Conservation (phyloP, 1,139 yeast genomes). For the Zygosaccharomyces sapae region DNA sequence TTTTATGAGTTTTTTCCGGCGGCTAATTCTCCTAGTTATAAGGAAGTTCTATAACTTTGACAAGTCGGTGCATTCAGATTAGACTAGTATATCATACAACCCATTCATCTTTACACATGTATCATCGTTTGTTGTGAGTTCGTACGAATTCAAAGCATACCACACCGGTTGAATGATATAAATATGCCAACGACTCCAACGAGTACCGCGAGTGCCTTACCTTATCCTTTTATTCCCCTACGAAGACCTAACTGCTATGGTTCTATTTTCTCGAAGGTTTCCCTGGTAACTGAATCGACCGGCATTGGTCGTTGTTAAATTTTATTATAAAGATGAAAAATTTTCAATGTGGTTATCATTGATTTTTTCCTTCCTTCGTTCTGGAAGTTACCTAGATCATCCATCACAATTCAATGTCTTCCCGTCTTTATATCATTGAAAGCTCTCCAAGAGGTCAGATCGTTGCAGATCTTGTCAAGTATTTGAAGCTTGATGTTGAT, state of each 20-base stretch:
- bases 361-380: too few species aligned
- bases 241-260: background rate
- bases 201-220: too few species aligned
- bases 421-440: constrained; percentile 53
- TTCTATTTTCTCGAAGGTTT: background rate
- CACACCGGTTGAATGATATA: too few species aligned
- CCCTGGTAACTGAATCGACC: too few species aligned
- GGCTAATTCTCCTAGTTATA: too few species aligned
- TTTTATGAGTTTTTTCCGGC: too few species aligned
- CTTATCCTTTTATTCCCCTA: background rate
- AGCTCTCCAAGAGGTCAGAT: constrained; percentile 44
- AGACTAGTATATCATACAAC: too few species aligned
- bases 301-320: background rate
- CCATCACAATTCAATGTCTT: background rate
- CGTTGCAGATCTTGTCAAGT: constrained; percentile 60
- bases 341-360: background rate
- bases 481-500: constrained; percentile 67
- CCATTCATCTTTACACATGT: background rate
- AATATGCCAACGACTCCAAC: too few species aligned
- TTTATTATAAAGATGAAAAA: constrained; percentile 1
- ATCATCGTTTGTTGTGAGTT: background rate
- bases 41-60: too few species aligned
- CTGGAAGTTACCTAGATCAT: too few species aligned
- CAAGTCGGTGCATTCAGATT: too few species aligned
- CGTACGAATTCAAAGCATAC: background rate